phyloP scores from a whole-genome alignment of 192 early-diverging fungal genomes.

The Chytriomyces sp. region DNA sequence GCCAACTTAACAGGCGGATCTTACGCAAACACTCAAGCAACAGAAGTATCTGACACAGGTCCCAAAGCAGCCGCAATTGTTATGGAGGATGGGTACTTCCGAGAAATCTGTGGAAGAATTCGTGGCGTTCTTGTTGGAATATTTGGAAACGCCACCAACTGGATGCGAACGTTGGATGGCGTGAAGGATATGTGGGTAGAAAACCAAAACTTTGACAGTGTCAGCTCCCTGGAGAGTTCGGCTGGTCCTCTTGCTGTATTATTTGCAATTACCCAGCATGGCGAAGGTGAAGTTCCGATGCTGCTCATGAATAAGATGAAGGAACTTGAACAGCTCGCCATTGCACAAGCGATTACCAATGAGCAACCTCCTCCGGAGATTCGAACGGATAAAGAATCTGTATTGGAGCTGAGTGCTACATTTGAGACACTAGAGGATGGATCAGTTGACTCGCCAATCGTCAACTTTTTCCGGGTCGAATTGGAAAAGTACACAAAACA shows the following conservation, averaged over 20 bases:
- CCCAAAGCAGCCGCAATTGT: constrained; percentile 53
- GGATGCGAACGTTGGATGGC: constrained; percentile 53
- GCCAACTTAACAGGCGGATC: constrained; percentile 47
- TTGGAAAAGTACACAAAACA: constrained; percentile 51
- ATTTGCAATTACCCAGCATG: constrained; percentile 33
- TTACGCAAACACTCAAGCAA: constrained; percentile 43
- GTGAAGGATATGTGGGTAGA: constrained; percentile 61
- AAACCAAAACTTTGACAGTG: constrained; percentile 51
- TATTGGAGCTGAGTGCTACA: constrained; percentile 46
- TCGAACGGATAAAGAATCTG: constrained; percentile 24
- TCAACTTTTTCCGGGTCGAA: constrained; percentile 51
- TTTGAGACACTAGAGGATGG: constrained; percentile 39
- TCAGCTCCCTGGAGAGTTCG: constrained; percentile 36
- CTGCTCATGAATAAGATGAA: constrained; percentile 27
- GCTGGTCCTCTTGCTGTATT: constrained; percentile 46
- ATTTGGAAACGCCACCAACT: constrained; percentile 52
- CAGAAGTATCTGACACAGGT: constrained; percentile 52
- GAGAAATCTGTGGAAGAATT: constrained; percentile 61
- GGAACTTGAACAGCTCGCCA: constrained; percentile 18
- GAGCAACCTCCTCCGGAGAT: constrained; percentile 14
- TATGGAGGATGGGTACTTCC: constrained; percentile 57
- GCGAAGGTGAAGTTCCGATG: constrained; percentile 46
- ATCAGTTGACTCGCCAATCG: constrained; percentile 41
- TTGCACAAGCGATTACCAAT: neutral
- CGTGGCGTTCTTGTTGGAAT: constrained; percentile 59